A percentile compares a stretch with the other conserved stretches of the same genome.
These are phyloP conservation scores for Citrus glauca DNA, from an alignment of 345 rosid species.

Conservation along the genomic window DNA sequence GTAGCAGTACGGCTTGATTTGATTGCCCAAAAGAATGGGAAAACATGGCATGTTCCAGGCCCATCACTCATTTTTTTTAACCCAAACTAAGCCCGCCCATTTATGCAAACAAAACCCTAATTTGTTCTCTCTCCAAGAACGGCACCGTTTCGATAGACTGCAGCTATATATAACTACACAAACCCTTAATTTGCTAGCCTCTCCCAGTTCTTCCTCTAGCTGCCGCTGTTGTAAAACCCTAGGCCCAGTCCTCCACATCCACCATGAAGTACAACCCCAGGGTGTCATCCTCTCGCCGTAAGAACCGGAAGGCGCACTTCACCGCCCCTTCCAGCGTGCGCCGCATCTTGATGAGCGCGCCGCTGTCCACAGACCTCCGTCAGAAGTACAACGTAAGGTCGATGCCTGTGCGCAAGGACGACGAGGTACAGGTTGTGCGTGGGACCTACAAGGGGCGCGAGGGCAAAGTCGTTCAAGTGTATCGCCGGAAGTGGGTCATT, in stretches of 20 bases:
- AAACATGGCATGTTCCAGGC: no score
- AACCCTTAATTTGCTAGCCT: not conserved
- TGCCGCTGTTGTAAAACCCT: not conserved
- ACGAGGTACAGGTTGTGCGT: slow-evolving; percentile 77
- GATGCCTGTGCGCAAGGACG: slow-evolving; percentile 80
- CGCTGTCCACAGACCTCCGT: slow-evolving; percentile 64
- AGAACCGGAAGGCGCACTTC: slow-evolving; percentile 80
- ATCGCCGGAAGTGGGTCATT: slow-evolving; percentile 80
- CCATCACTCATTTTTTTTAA: no score
- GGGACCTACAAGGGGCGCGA: slow-evolving; percentile 84
- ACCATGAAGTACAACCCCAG: slow-evolving; percentile 75
- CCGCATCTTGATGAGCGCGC: slow-evolving; percentile 71
- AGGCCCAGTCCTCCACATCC: not conserved
- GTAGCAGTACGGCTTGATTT: no score
- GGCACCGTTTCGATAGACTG: not conserved
- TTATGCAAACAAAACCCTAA: slow-evolving; percentile 4
- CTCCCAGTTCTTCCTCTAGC: not conserved
- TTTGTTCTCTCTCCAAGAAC: not conserved
- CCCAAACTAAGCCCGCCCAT: not conserved
- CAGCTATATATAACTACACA: not conserved
- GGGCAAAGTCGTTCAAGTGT: slow-evolving; percentile 74
- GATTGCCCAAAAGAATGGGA: no score
- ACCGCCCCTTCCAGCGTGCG: slow-evolving; percentile 67
- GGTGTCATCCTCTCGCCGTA: slow-evolving; percentile 73
- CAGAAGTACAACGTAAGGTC: slow-evolving; percentile 79